phyloP scores from a whole-genome alignment of 1,284 basidiomycete species.

The Malassezia globosa region DNA sequence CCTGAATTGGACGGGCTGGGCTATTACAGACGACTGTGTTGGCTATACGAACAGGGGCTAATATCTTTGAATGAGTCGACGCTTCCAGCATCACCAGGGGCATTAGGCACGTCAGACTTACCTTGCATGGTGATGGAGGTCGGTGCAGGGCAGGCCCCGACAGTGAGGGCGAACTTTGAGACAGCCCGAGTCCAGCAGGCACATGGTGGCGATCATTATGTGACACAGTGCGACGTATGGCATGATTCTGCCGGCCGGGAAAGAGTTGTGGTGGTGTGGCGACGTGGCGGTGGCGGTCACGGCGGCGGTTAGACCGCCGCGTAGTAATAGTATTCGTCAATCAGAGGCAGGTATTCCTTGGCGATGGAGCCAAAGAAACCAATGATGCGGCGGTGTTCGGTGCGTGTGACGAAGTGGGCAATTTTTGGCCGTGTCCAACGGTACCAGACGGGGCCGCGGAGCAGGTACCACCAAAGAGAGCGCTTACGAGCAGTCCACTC shows the following conservation, averaged over 20 bases:
- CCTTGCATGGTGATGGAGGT: constrained; percentile 7
- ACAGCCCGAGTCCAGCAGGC: neutral
- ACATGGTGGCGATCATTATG: neutral
- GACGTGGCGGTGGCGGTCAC: too few relatives aligned
- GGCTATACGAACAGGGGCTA: neutral
- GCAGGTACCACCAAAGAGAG: constrained; percentile 70
- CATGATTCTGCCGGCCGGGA: constrained; percentile 1
- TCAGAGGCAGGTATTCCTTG: constrained; percentile 80
- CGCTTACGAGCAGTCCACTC: constrained; percentile 73
- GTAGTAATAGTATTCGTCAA: constrained; percentile 87
- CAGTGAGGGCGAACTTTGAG: neutral
- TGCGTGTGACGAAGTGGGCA: constrained; percentile 54
- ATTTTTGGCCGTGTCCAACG: constrained; percentile 67
- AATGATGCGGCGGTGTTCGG: constrained; percentile 60
- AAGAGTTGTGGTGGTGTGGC: constrained; percentile 7
- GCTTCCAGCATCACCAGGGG: neutral
- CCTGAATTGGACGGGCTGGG: constrained; percentile 7
- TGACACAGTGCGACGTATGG: too few relatives aligned
- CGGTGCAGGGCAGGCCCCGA: constrained; percentile 8
- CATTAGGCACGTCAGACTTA: too few relatives aligned
- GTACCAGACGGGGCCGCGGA: constrained; percentile 80
- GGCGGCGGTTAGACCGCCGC: constrained; percentile 11
- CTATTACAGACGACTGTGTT: constrained; percentile 15
- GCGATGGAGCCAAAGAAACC: constrained; percentile 65
- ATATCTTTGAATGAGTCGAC: neutral